phyloP scores from a whole-genome alignment of 192 early-diverging fungal species.

The Gorgonomyces haynaldii region DNA sequence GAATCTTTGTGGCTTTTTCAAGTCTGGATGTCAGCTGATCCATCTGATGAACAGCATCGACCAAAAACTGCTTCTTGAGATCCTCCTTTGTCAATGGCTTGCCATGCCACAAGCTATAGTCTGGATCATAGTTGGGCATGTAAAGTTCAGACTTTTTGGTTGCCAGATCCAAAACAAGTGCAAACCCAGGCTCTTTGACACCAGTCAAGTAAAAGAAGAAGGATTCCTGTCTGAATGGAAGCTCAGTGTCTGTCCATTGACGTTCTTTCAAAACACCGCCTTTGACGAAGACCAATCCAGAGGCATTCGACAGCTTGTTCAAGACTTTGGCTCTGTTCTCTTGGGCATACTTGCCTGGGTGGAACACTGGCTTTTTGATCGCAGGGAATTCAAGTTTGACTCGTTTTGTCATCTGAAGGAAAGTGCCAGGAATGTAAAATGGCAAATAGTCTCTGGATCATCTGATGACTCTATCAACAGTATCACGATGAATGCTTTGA shows the following conservation, averaged over 20 bases:
- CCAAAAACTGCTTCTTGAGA: slow-evolving; percentile 46
- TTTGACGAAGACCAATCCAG: slow-evolving; percentile 9
- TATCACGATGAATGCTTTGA: too few species aligned
- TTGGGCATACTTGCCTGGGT: slow-evolving; percentile 11
- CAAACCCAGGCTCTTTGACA: slow-evolving; percentile 59
- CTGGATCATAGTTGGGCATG: slow-evolving; percentile 47
- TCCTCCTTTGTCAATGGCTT: slow-evolving; percentile 37
- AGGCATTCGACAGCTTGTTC: slow-evolving; percentile 8
- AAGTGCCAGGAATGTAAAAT: too few species aligned
- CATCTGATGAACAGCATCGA: slow-evolving; percentile 57
- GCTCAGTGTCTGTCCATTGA: slow-evolving; percentile 60
- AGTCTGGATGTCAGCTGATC: slow-evolving; percentile 40
- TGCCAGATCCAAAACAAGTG: slow-evolving; percentile 56
- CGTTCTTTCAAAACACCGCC: slow-evolving; percentile 10
- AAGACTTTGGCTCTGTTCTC: slow-evolving; percentile 17
- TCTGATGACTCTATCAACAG: too few species aligned
- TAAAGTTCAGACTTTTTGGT: slow-evolving; percentile 49
- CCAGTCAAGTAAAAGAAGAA: slow-evolving; percentile 84
- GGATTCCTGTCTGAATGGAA: slow-evolving; percentile 73
- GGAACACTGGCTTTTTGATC: too few species aligned
- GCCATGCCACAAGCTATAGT: slow-evolving; percentile 77
- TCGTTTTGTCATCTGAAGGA: too few species aligned
- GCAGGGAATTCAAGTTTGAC: too few species aligned
- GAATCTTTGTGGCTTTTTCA: slow-evolving; percentile 25
- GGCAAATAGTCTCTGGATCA: too few species aligned